A percentile compares a stretch with the other conserved stretches of the same genome.
These are phyloP conservation scores for Microbotryum lychnidis-dioicae DNA, from an alignment of 1,284 basidiomycete species.

Conservation along the genomic window DNA sequence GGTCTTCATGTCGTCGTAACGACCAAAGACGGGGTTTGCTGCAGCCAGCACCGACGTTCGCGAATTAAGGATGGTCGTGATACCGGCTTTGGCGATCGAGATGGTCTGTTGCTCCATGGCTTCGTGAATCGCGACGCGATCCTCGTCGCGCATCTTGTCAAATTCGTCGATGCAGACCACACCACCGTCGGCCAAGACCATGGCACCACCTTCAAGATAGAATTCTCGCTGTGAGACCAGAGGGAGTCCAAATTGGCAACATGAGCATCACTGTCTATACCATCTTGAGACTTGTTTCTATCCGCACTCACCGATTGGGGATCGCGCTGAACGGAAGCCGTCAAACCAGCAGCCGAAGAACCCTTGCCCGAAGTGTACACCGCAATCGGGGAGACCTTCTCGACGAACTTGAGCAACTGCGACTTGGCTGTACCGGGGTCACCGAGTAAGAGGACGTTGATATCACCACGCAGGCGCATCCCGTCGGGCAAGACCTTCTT, in stretches of 20 bases:
- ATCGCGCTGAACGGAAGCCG: slow-evolving; percentile 94
- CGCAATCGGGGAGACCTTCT: slow-evolving; percentile 95
- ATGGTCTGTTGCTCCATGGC: slow-evolving; percentile 99
- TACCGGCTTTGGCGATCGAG: slow-evolving; percentile 98
- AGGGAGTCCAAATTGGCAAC: background rate
- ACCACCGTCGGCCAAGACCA: slow-evolving; percentile 97
- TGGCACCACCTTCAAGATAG: slow-evolving; percentile 96
- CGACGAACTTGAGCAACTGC: slow-evolving; percentile 95
- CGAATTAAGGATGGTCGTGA: slow-evolving; percentile 95
- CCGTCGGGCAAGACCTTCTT: slow-evolving; percentile 97
- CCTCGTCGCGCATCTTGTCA: slow-evolving; percentile 99
- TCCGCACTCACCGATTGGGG: slow-evolving; percentile 60
- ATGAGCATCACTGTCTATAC: background rate
- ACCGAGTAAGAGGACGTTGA: slow-evolving; percentile 91
- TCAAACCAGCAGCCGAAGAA: slow-evolving; percentile 94
- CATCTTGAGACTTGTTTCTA: background rate
- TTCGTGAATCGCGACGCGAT: slow-evolving; percentile 97
- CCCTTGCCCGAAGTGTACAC: slow-evolving; percentile 99
- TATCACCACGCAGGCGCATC: slow-evolving; percentile 93
- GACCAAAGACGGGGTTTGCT: slow-evolving; percentile 96
- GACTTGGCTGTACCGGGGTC: slow-evolving; percentile 98
- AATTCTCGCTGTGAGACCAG: slow-evolving; percentile 69
- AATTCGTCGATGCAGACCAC: slow-evolving; percentile 99
- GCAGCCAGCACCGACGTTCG: slow-evolving; percentile 93
- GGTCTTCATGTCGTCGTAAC: slow-evolving; percentile 94